Conservation (phyloP, 1,284 basidiomycete species). For the Tilletia horrida region DNA sequence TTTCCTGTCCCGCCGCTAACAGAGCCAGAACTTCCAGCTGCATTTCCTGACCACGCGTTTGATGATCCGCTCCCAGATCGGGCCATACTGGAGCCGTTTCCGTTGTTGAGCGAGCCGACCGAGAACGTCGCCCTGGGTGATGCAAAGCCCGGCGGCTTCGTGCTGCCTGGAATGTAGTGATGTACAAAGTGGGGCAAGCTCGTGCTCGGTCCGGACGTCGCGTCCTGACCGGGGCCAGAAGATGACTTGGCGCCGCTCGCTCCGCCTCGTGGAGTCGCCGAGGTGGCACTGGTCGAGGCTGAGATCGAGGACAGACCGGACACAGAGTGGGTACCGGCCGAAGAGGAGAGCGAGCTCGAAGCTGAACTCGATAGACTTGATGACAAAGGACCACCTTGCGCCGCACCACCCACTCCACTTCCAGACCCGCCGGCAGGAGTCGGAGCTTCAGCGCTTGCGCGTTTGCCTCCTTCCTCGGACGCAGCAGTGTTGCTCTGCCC, state of each 20-base stretch:
- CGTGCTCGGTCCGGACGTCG: neutral
- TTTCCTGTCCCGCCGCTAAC: neutral
- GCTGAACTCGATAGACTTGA: constrained; percentile 14
- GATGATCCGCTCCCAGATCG: neutral
- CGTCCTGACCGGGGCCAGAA: no score
- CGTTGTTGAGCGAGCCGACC: neutral
- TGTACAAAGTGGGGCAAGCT: constrained; percentile 12
- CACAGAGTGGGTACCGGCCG: neutral
- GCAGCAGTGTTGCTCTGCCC: neutral
- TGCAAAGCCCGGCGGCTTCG: constrained; percentile 6
- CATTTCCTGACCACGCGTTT: neutral
- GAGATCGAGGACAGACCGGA: neutral
- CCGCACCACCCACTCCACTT: neutral
- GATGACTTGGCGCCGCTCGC: no score
- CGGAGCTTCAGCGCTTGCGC: neutral
- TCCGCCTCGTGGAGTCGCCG: constrained; percentile 3
- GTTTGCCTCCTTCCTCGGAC: neutral
- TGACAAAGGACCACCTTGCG: neutral
- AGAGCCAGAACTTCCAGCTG: neutral
- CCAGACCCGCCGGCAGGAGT: no score
- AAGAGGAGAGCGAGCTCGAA: constrained; percentile 12
- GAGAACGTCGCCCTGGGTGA: constrained; percentile 7
- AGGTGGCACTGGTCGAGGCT: constrained; percentile 9
- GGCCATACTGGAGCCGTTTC: neutral
- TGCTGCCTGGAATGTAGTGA: constrained; percentile 15